Conservation (phyloP, 2,329 filamentous ascomycete genomes). For the Epichloe elymi region DNA sequence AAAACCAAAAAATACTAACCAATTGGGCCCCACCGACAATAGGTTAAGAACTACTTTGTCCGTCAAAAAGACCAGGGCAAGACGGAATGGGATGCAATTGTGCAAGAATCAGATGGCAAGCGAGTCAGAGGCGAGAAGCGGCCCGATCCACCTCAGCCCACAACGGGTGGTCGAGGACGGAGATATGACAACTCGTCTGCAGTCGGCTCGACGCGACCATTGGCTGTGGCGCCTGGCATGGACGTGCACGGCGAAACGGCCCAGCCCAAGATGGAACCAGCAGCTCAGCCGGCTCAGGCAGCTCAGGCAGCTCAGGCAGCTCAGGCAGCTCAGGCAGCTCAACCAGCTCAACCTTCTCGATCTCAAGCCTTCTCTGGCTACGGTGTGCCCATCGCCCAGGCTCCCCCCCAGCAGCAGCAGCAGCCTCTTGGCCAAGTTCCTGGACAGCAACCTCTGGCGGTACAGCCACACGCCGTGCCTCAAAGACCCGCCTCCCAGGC, state of each 20-base stretch:
- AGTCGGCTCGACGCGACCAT: slow-evolving; percentile 21
- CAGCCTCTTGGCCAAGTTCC: slow-evolving; percentile 7
- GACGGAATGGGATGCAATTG: slow-evolving; percentile 45
- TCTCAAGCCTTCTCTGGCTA: slow-evolving; percentile 29
- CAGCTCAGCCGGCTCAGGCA: slow-evolving; percentile 9
- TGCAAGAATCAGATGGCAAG: slow-evolving; percentile 46
- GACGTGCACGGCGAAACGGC: slow-evolving; percentile 33
- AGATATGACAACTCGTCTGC: slow-evolving; percentile 30
- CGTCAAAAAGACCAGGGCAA: slow-evolving; percentile 48
- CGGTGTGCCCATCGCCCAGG: slow-evolving; percentile 33
- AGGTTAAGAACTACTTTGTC: slow-evolving; percentile 58
- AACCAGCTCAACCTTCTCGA: slow-evolving; percentile 13
- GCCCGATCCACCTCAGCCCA: slow-evolving; percentile 46
- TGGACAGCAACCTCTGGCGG: slow-evolving; percentile 16
- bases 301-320: slow-evolving; percentile 1
- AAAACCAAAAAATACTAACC: not conserved
- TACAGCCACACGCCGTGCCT: slow-evolving; percentile 23
- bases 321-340: slow-evolving; percentile 5
- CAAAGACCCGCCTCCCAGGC: slow-evolving; percentile 28
- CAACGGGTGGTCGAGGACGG: slow-evolving; percentile 34
- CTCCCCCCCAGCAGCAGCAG: slow-evolving; percentile 12
- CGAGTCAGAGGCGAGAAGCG: slow-evolving; percentile 41
- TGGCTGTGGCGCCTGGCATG: slow-evolving; percentile 32
- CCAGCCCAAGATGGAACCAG: slow-evolving; percentile 31
- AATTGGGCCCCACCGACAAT: slow-evolving; percentile 16